These are phyloP conservation scores for Wickerhamiella cacticola DNA, from an alignment of 805 yeast genomes.

Conservation along the genomic window DNA sequence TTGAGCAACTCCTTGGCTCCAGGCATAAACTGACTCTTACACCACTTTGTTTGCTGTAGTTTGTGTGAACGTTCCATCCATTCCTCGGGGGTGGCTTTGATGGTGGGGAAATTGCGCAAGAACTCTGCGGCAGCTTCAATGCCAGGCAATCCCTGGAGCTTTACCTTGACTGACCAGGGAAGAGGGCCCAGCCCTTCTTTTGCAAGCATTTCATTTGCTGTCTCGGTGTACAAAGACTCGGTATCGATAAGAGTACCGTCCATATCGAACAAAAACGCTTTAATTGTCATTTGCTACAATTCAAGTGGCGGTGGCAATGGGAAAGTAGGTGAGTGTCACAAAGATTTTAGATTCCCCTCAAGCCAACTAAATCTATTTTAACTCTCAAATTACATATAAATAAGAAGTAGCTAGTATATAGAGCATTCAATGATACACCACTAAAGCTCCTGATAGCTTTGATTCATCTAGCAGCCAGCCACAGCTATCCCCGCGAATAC, in stretches of 20 bases:
- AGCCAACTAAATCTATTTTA: neutral
- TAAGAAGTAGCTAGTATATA: no score
- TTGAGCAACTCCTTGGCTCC: conserved; percentile 68
- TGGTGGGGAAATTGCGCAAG: conserved; percentile 47
- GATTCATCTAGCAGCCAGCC: no score
- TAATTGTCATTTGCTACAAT: conserved; percentile 29
- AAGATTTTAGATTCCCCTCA: no score
- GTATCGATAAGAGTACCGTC: conserved; percentile 90
- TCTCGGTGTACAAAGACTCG: conserved; percentile 81
- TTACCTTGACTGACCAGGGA: conserved; percentile 82
- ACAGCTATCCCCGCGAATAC: no score
- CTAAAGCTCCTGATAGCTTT: no score
- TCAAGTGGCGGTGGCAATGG: no score
- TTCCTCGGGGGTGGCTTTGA: conserved; percentile 59
- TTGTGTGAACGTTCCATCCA: conserved; percentile 40
- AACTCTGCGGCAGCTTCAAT: conserved; percentile 53
- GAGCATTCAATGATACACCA: no score
- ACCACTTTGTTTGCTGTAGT: conserved; percentile 52
- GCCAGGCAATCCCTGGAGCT: conserved; percentile 88
- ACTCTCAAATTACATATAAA: conserved; percentile 37
- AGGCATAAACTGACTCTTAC: conserved; percentile 53
- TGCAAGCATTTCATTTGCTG: conserved; percentile 53
- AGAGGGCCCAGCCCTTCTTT: conserved; percentile 60
- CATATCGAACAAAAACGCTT: conserved; percentile 75
- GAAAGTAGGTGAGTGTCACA: no score